Evolutionary conservation across 495 filamentous ascomycete species (phyloP).

Genomic region (Thermothielavioides terrestris): DNA sequence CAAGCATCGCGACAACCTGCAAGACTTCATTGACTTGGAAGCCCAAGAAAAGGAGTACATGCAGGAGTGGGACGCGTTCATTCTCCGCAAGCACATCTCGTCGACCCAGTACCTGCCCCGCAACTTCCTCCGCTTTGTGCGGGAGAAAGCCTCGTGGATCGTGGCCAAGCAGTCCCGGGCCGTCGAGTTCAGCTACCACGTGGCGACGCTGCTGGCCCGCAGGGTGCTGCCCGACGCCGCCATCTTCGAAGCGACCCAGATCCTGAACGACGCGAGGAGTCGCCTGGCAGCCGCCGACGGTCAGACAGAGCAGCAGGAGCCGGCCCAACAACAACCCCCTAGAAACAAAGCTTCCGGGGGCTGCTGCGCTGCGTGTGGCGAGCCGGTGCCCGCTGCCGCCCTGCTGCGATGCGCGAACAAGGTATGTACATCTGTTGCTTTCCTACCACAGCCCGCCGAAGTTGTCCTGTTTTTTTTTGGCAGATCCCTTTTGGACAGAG

Average conservation of each 20-base stretch:
- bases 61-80: conserved; percentile 43
- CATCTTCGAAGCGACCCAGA: conserved; percentile 27
- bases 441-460: no score
- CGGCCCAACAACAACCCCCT: background rate
- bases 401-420: conserved; percentile 37
- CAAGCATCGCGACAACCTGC: conserved; percentile 44
- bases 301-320: conserved; percentile 1
- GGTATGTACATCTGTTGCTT: no score
- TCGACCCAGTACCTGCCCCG: conserved; percentile 39
- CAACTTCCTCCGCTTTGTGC: conserved; percentile 36
- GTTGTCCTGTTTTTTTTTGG: background rate
- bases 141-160: conserved; percentile 38
- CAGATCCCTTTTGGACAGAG: background rate
- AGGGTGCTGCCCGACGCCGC: conserved; percentile 29
- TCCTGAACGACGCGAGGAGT: conserved; percentile 29
- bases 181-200: conserved; percentile 39
- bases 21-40: conserved; percentile 43
- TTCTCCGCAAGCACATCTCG: conserved; percentile 37
- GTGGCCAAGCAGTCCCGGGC: conserved; percentile 27
- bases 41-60: conserved; percentile 45
- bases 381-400: conserved; percentile 29
- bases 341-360: conserved; percentile 25
- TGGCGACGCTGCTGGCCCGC: conserved; percentile 36
- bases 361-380: conserved; percentile 33
- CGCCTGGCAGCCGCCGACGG: background rate